Conservation (phyloP, 345 rosid genomes). For the Aethionema arabicum region DNA sequence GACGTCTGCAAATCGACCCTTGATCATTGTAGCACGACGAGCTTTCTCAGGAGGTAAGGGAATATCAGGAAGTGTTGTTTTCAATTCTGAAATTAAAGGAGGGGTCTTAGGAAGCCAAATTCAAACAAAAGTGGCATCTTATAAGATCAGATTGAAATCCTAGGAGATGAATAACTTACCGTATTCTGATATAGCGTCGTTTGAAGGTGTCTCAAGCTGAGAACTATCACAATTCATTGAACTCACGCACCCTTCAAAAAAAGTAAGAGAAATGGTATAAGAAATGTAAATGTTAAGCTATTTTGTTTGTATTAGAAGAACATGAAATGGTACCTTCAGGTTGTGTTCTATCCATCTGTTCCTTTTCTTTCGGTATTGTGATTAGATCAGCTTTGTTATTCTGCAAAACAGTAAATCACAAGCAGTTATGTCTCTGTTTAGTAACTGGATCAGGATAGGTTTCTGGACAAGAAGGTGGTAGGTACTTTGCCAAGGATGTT, state of each 20-base stretch:
- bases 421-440: background rate
- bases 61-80: conserved; percentile 38
- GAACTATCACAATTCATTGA: background rate
- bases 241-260: too few species aligned
- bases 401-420: conserved; percentile 37
- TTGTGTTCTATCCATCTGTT: conserved; percentile 62
- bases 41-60: conserved; percentile 74
- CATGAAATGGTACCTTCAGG: conserved; percentile 56
- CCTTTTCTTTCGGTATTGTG: conserved; percentile 62
- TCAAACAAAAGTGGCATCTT: conserved; percentile 3
- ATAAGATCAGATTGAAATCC: background rate
- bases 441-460: background rate
- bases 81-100: conserved; percentile 44
- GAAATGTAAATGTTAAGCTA: background rate
- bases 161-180: conserved; percentile 43
- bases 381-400: conserved; percentile 59
- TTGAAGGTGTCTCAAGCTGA: conserved; percentile 52
- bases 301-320: conserved; percentile 2
- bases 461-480: conserved; percentile 1
- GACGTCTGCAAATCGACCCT: conserved; percentile 70
- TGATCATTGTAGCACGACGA: conserved; percentile 77
- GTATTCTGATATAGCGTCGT: conserved; percentile 44
- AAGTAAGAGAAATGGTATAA: background rate
- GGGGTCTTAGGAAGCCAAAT: conserved; percentile 7
- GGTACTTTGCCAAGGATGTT: conserved; percentile 61